A percentile compares a stretch with the other conserved stretches of the same genome.
phyloP scores from a whole-genome alignment of 1,284 basidiomycete species.

The Mycena sp. region DNA sequence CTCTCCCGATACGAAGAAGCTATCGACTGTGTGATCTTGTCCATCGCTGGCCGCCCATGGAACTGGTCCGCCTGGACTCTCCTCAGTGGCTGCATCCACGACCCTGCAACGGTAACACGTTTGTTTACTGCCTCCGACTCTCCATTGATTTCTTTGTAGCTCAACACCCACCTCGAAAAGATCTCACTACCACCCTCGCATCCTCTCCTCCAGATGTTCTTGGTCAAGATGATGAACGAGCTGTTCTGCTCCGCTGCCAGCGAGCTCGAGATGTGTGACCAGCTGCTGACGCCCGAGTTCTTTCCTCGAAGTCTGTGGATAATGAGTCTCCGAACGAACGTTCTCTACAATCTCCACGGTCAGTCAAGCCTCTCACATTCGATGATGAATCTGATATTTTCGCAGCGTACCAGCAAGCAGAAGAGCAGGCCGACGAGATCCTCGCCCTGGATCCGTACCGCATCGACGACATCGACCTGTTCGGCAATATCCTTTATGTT shows the following conservation, averaged over 20 bases:
- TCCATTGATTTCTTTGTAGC: conserved; percentile 47
- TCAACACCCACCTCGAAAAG: conserved; percentile 69
- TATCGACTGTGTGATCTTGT: conserved; percentile 82
- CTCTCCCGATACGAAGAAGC: conserved; percentile 82
- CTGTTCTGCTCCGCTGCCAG: conserved; percentile 86
- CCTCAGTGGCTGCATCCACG: conserved; percentile 83
- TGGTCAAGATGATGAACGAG: conserved; percentile 89
- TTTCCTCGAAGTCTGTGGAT: conserved; percentile 91
- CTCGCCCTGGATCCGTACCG: conserved; percentile 86
- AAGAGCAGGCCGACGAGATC: conserved; percentile 85
- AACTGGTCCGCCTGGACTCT: conserved; percentile 97
- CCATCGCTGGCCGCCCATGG: conserved; percentile 87
- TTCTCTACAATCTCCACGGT: conserved; percentile 84
- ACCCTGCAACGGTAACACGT: conserved; percentile 83
- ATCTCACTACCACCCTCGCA: conserved; percentile 73
- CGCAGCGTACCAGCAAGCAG: conserved; percentile 82
- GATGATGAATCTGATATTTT: no score
- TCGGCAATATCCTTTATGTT: conserved; percentile 97
- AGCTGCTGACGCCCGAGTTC: conserved; percentile 71
- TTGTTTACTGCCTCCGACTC: neutral
- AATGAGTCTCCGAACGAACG: conserved; percentile 85
- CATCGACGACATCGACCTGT: conserved; percentile 96
- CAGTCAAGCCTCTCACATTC: no score
- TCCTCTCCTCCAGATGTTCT: conserved; percentile 88
- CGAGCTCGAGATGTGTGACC: conserved; percentile 80